Percentiles rank a stretch among this genome's conserved stretches.
These are phyloP conservation scores for Cadophora gregata DNA, from an alignment of 2,329 filamentous ascomycete genomes.

Conservation along the genomic window DNA sequence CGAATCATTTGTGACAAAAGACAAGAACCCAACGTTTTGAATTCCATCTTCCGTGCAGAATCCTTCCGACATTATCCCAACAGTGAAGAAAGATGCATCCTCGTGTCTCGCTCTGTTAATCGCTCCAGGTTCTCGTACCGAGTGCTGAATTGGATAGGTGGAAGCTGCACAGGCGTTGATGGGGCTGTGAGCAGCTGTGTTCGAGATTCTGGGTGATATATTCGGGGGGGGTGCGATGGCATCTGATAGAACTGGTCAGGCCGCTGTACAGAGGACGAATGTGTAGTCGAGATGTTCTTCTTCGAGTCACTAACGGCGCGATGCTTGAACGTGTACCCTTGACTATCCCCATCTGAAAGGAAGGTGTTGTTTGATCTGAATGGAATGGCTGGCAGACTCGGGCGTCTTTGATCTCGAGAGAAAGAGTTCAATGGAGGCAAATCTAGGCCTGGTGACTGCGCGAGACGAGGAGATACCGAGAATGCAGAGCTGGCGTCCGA, in stretches of 20 bases:
- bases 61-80: constrained; percentile 27
- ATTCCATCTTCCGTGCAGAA: neutral
- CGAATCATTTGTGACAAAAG: too few relatives aligned
- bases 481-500: constrained; percentile 72
- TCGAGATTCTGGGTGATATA: constrained; percentile 33
- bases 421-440: constrained; percentile 41
- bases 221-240: constrained; percentile 28
- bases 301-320: constrained; percentile 37
- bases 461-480: constrained; percentile 59
- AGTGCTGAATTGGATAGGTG: constrained; percentile 37
- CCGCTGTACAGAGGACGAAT: constrained; percentile 29
- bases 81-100: constrained; percentile 44
- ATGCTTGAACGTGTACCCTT: constrained; percentile 32
- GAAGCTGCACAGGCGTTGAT: constrained; percentile 42
- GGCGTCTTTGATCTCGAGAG: constrained; percentile 36
- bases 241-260: constrained; percentile 22
- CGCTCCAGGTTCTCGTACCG: constrained; percentile 26
- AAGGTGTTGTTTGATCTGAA: constrained; percentile 35
- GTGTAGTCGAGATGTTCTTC: constrained; percentile 20
- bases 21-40: neutral
- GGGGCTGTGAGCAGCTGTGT: constrained; percentile 39
- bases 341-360: constrained; percentile 36
- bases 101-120: constrained; percentile 38
- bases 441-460: constrained; percentile 41
- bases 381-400: constrained; percentile 41